These are phyloP conservation scores for Logfia minima DNA, from an alignment of 129 eudicot species.

Conservation along the genomic window DNA sequence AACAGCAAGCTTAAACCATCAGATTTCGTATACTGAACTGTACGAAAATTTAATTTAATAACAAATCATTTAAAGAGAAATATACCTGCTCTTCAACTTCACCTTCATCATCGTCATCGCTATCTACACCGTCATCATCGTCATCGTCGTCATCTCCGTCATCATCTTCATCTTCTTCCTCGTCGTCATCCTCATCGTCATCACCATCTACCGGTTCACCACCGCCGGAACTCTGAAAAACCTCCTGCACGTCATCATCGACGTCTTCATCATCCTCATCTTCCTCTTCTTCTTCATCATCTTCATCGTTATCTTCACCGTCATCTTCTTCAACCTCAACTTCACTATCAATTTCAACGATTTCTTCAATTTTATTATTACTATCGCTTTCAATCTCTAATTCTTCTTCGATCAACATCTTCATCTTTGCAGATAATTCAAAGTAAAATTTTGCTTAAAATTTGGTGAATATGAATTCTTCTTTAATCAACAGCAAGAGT, in stretches of 20 bases:
- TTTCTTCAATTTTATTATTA: neutral
- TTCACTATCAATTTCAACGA: neutral
- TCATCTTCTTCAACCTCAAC: neutral
- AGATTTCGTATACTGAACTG: neutral
- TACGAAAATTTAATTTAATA: neutral
- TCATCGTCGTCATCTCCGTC: neutral
- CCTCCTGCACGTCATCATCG: neutral
- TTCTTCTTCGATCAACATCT: neutral
- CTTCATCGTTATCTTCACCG: neutral
- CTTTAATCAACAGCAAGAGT: neutral
- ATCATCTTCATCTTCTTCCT: neutral
- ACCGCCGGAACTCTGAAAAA: neutral
- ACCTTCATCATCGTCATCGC: neutral
- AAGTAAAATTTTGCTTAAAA: neutral
- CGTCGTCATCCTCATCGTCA: neutral
- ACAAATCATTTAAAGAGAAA: neutral
- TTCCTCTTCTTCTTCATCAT: neutral
- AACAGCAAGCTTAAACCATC: neutral
- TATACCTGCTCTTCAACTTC: neutral
- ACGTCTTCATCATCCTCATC: neutral
- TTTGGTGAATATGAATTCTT: neutral
- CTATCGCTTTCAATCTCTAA: neutral
- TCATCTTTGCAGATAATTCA: neutral
- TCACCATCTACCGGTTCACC: neutral
- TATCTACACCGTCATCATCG: neutral